Evolutionary conservation across 2,329 filamentous ascomycete species (phyloP), one percentile per base, ranked within the genome.

Genomic region (Pseudogymnoascus sp.): DNA sequence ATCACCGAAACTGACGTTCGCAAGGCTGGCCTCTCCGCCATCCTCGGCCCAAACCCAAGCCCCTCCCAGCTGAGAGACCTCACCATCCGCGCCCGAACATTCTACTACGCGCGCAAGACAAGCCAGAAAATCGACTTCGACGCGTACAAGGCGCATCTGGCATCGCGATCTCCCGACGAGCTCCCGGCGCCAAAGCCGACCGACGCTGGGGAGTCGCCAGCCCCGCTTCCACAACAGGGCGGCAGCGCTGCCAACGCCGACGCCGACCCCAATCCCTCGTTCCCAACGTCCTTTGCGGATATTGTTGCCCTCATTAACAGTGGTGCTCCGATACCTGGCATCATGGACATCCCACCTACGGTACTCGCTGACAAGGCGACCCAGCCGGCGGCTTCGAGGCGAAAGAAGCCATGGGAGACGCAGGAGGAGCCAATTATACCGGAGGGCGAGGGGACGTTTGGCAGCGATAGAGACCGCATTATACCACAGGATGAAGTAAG

Each of bases 291-390:
- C 1, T 96, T 97, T 74, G 88, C 90, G 6, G 86, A 93, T 67
- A 91, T 97, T 65, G 87, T 96, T 62, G 88, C 91, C 69, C 83
- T 96, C 62, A 90, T 97, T 61, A 90, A 90, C 23, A 87, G 85
- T 29, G 91, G 91, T 61, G 86, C 91, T 68, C 87, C 90, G 0
- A 88, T 97, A 45, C 91, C 92, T 1, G 92, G 92, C 0, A 95
- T 97, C 70, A 86, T 87, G 68, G 85, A 96, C 66, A 93, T 97
- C 61, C 91, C 92, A 4, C 84, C 91, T 67, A 94, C 88, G 0
- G 79, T 96, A 4, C 79, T 92, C 19, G 80, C 85, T 61, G 88
- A 88, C 4, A 83, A 90, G 64, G 87, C 89, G 64, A 82, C 69
- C 6, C 64, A 65, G 21, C 66, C 72, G 0, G 63, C 63, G 6